Conservation (phyloP, 2,329 filamentous ascomycete species). For the Curvularia lunata region DNA sequence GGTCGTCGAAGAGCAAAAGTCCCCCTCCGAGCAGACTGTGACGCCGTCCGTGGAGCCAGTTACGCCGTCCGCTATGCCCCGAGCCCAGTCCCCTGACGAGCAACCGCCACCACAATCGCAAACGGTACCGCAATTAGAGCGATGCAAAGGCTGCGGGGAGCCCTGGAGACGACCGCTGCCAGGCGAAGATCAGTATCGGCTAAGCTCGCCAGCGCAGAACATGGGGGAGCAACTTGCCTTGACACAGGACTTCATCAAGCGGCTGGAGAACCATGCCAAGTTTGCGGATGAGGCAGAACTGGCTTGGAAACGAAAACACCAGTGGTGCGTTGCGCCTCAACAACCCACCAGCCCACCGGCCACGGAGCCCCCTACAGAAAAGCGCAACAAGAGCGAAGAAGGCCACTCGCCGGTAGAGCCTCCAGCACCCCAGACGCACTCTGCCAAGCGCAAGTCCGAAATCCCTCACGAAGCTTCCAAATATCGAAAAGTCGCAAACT, state of each 20-base stretch:
- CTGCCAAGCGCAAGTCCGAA: slow-evolving; percentile 30
- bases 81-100: slow-evolving; percentile 7
- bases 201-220: slow-evolving; percentile 23
- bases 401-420: background rate
- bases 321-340: slow-evolving; percentile 6
- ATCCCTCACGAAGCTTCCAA: slow-evolving; percentile 21
- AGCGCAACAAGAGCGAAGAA: slow-evolving; percentile 10
- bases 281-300: slow-evolving; percentile 28
- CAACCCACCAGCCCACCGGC: slow-evolving; percentile 9
- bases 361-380: slow-evolving; percentile 11
- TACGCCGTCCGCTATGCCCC: slow-evolving; percentile 3
- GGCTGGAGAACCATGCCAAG: slow-evolving; percentile 24
- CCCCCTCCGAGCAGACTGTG: slow-evolving; percentile 11
- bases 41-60: slow-evolving; percentile 18
- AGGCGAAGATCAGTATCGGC: slow-evolving; percentile 16
- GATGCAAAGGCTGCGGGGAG: slow-evolving; percentile 29
- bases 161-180: slow-evolving; percentile 30
- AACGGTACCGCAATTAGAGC: slow-evolving; percentile 28
- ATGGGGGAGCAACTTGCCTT: slow-evolving; percentile 21
- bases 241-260: slow-evolving; percentile 25
- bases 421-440: slow-evolving; percentile 9
- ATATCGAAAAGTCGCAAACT: slow-evolving; percentile 19
- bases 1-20: slow-evolving; percentile 14
- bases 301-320: slow-evolving; percentile 10
- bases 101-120: slow-evolving; percentile 12